phyloP scores from a whole-genome alignment of 2,329 filamentous ascomycete genomes.

The Paramyrothecium roridum region DNA sequence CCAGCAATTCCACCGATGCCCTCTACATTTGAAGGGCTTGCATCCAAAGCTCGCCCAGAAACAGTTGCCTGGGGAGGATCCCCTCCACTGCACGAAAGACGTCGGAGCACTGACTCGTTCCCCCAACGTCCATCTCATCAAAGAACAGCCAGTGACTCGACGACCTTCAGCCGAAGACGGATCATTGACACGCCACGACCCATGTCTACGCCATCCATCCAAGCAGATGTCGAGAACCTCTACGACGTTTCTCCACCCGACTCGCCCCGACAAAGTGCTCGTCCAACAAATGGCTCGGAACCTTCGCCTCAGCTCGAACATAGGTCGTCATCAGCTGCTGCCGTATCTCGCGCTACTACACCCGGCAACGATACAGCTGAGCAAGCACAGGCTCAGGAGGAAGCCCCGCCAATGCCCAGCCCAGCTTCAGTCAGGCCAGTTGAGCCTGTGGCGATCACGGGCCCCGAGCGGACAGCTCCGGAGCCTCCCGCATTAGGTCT shows the following conservation, averaged over 20 bases:
- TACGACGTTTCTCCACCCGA: slow-evolving; percentile 46
- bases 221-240: slow-evolving; percentile 32
- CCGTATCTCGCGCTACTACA: not conserved
- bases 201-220: slow-evolving; percentile 25
- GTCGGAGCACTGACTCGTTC: slow-evolving; percentile 4
- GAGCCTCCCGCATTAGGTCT: slow-evolving; percentile 22
- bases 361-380: not conserved
- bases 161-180: slow-evolving; percentile 18
- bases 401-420: not conserved
- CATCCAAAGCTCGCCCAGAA: not conserved
- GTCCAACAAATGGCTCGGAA: slow-evolving; percentile 7
- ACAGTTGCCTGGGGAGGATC: not conserved
- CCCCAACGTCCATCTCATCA: slow-evolving; percentile 21
- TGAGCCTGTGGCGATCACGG: not conserved
- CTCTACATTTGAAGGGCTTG: not conserved
- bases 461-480: slow-evolving; percentile 1
- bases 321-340: not conserved
- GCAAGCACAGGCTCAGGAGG: not conserved
- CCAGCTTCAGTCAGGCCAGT: slow-evolving; percentile 11
- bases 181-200: slow-evolving; percentile 22
- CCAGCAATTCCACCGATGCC: slow-evolving; percentile 19
- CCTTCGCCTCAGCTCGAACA: slow-evolving; percentile 4
- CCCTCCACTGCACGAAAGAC: slow-evolving; percentile 6
- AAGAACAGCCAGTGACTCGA: slow-evolving; percentile 32
- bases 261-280: slow-evolving; percentile 27